Base-by-base conservation (phyloP, 2,329 filamentous ascomycete species). In the Trichophyton rubrum region DNA sequence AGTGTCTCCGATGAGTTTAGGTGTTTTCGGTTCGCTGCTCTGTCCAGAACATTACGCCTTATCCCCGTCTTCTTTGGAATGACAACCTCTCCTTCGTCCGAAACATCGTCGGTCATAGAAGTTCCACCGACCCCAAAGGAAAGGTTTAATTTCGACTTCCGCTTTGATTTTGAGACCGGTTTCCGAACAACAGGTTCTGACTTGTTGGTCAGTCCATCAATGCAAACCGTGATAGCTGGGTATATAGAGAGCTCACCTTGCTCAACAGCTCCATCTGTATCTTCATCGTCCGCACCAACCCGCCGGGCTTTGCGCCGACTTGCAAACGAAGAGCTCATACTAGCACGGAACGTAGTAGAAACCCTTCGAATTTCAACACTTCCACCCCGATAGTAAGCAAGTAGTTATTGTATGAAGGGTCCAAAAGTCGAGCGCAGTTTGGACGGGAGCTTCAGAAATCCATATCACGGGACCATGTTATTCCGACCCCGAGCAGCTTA, bases 11-110 rank as follows among this genome's bases (percentile, higher is more conserved):
- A 67, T 58, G 78, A 73, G 68, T 74, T 68, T 0, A 77, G 76
- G 9, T 78, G 74, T 67, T 82, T 84, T 74, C 87, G 70, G 70
- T 80, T 76, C 0, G 86, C 82, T 68, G 82, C 88, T 64, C 84
- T 86, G 68, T 90, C 86, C 1, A 85, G 72, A 0, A 84, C 84
- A 61, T 85, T 78, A 60, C 85, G 79, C 35, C 83, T 84, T 1
- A 89, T 76, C 7, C 78, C 81, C 4, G 80, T 77, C 61, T 85
- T 82, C 70, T 85, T 89, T 0, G 85, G 82, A 0, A 82, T 82
- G 43, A 84, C 79, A 0, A 82, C 75, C 58, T 82, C 80, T 59
- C 67, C 71, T 60, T 81, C 78, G 22, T 79, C 77, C 55, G 81
- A 80, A 4, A 79, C 82, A 56, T 80, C 77, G 33, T 79, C 81